These are phyloP conservation scores for Fusarium siculi DNA, from an alignment of 2,329 filamentous ascomycete genomes.

Conservation along the genomic window DNA sequence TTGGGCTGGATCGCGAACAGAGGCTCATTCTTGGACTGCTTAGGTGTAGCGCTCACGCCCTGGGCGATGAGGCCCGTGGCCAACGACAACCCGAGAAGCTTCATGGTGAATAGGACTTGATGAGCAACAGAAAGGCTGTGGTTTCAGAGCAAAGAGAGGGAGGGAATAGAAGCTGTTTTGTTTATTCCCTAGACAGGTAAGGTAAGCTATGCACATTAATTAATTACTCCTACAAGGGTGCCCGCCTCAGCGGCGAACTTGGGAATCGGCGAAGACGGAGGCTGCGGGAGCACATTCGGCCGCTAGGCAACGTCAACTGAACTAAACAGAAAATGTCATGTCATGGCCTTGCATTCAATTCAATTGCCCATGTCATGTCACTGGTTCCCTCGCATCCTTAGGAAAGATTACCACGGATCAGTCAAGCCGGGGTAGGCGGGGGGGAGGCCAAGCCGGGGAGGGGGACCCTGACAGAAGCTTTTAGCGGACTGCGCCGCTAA, in stretches of 20 bases:
- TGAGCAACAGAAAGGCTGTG: background rate
- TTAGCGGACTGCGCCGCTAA: background rate
- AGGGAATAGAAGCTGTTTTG: constrained; percentile 13
- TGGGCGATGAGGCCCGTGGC: constrained; percentile 38
- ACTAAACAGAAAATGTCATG: background rate
- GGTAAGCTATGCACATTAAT: background rate
- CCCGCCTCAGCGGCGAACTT: background rate
- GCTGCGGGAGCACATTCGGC: background rate
- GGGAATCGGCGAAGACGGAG: constrained; percentile 1
- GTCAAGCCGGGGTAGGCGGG: background rate
- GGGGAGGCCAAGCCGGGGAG: background rate
- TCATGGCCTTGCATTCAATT: background rate
- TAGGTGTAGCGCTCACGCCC: constrained; percentile 19
- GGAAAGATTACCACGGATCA: background rate
- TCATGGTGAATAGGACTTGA: constrained; percentile 27
- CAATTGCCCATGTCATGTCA: background rate
- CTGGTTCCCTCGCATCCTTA: background rate
- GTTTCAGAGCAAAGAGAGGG: background rate
- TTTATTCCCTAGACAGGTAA: constrained; percentile 5
- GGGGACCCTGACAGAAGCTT: background rate
- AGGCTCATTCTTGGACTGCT: constrained; percentile 12
- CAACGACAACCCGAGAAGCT: constrained; percentile 33
- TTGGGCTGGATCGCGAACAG: constrained; percentile 42
- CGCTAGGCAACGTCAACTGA: constrained; percentile 1
- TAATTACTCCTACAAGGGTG: background rate